Evolutionary conservation across 192 early-diverging fungal species (phyloP), one percentile per base, ranked within the genome.

Genomic region (Coemansia sp.): DNA sequence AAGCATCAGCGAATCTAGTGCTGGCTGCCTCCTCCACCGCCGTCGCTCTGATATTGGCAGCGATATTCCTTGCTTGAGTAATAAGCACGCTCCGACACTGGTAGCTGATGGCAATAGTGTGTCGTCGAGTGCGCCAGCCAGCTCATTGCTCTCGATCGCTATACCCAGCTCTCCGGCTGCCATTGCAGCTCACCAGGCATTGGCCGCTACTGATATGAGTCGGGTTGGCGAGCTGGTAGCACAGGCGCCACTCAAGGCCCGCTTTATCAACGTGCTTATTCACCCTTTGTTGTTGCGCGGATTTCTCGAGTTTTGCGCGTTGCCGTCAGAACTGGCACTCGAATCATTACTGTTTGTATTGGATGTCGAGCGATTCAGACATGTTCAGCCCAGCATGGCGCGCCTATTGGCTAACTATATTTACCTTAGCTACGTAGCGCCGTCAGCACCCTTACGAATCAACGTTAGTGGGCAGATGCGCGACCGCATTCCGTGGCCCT

Each of bases 321-420:
- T 82, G 70, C 80, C 80, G 3, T 78, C 80, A 47, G 93, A 96
- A 76, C 91, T 90, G 77, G 87, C 90, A 2, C 86, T 95, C 49
- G 94, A 96, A 75, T 88, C 91, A 38, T 69, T 94, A 18, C 74
- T 95, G 57, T 95, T 96, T 80, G 93, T 92, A 77, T 66, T 96
- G 54, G 94, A 95, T 61, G 91, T 94, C 10, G 95, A 96, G 75
- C 77, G 92, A 2, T 93, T 94, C 73, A 82, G 89, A 34, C 74
- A 76, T 29, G 80, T 73, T 29, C 76, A 77, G 75, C 82, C 85
- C 3, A 80, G 76, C 43, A 79, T 86, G 78, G 77, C 79, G 31
- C 73, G 85, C 13, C 78, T 86, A 8, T 65, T 82, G 29, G 88
- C 90, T 33, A 87, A 86, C 67, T 91, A 94, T 70, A 93, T 96